Conservation (phyloP, 176 grass and related monocot genomes). For the Zoysia pacifica region DNA sequence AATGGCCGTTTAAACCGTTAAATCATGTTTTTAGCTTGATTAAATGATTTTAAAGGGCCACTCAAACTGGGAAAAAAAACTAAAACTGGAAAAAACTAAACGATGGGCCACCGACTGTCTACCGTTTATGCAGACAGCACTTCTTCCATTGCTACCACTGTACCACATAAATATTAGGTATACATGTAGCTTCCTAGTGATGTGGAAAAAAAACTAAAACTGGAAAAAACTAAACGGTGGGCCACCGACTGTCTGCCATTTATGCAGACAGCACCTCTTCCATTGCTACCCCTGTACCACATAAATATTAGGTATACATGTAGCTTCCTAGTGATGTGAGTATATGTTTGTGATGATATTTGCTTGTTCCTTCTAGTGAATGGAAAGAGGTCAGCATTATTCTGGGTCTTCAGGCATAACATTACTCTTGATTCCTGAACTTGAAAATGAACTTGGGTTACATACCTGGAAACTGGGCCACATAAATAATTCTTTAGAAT, state of each 20-base stretch:
- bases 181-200: conserved; percentile 13
- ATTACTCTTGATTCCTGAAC: conserved; percentile 6
- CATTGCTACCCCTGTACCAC: background rate
- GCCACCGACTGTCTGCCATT: no score
- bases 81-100: no score
- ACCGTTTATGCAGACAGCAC: background rate
- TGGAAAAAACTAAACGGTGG: no score
- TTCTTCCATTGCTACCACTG: background rate
- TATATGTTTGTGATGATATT: background rate
- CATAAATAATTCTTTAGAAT: conserved; percentile 10
- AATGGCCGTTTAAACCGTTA: no score
- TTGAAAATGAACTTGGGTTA: conserved; percentile 2
- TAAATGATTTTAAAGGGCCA: no score
- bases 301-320: conserved; percentile 11
- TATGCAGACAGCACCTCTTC: background rate
- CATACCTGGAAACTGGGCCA: background rate
- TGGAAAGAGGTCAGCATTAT: conserved; percentile 12
- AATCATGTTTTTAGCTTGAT: no score
- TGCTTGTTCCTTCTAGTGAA: conserved; percentile 20
- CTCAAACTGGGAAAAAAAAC: no score
- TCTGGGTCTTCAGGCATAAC: background rate
- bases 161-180: conserved; percentile 15
- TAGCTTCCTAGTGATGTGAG: conserved; percentile 20
- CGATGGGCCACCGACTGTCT: no score
- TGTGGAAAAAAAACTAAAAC: no score